Evolutionary conservation across 192 early-diverging fungal species (phyloP), one percentile per base, ranked within the genome.

Genomic region (Pilaira anomala): DNA sequence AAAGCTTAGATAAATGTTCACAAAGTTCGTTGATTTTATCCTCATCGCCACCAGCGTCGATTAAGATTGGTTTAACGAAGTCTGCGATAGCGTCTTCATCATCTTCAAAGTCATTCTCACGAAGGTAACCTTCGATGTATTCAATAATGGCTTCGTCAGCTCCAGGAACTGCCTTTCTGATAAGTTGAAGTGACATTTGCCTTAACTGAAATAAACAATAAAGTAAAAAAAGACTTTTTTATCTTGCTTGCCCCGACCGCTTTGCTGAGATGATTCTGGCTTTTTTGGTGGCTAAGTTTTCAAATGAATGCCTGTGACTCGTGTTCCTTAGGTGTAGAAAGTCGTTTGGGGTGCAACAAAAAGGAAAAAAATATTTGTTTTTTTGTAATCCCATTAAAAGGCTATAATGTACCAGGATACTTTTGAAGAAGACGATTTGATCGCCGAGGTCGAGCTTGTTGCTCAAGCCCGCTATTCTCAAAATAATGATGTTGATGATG

Each of bases 81-180:
- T 89, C 90, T 18, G 71, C n/a, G 33, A 88, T 77, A 22, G 78
- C 79, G 55, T 81, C 81, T 52, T 83, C 83, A 45, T 87, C 83
- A 49, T 70, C 78, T 18, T 65, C 65, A 52, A 76, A 61, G 33
- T 80, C 80, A 30, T 81, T 81, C 33, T 88, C 87, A 48, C 75
- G 71, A 3, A 93, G 68, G 63, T 86, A 91, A n/a, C 86, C 88
- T 48, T 80, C 78, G 46, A 91, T 79, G 72, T 91, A 93, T 36
- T 93, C 87, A 57, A 90, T 69, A 68, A 91, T 84, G 26, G 88
- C 78, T 24, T 86, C 83, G 76, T 91, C 89, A 16, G 90, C 76
- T 50, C 78, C 85, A 13, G 90, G 90, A 29, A 89, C 82, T 29
- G 83, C 74, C 42, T 76, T 69, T 48, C 76, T 71, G 22, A 87